Conservation (phyloP, 371 early-diverging fungal species). For the Phascolomyces articulosus region DNA sequence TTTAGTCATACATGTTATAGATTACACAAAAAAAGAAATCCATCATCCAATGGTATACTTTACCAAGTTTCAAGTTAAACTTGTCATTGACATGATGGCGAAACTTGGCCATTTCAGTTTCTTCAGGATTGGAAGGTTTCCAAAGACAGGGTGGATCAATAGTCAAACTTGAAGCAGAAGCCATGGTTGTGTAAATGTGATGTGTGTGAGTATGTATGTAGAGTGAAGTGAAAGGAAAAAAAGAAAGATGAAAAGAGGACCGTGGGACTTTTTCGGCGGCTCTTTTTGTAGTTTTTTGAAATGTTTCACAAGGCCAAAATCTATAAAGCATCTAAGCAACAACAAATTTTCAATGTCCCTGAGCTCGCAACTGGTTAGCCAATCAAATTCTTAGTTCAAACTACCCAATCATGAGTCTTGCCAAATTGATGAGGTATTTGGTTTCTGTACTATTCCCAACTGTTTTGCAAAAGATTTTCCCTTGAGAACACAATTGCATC, state of each 20-base stretch:
- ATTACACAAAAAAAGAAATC: neutral
- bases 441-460: no score
- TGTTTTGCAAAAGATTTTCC: no score
- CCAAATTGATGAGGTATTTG: no score
- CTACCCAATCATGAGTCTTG: no score
- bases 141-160: slow-evolving; percentile 56
- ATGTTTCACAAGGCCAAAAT: neutral
- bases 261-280: slow-evolving; percentile 7
- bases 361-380: no score
- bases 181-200: neutral
- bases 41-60: no score
- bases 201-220: no score
- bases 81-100: slow-evolving; percentile 63
- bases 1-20: neutral
- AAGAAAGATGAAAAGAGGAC: neutral
- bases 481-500: no score
- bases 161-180: neutral
- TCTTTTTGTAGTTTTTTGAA: neutral
- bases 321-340: no score
- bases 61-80: slow-evolving; percentile 60
- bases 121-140: slow-evolving; percentile 58
- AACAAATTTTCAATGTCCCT: no score
- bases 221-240: neutral
- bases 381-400: no score
- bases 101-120: slow-evolving; percentile 72